Evolutionary conservation across 1,284 basidiomycete species (phyloP), one percentile per base, ranked within the genome.

Genomic region (Inonotus obliquus): DNA sequence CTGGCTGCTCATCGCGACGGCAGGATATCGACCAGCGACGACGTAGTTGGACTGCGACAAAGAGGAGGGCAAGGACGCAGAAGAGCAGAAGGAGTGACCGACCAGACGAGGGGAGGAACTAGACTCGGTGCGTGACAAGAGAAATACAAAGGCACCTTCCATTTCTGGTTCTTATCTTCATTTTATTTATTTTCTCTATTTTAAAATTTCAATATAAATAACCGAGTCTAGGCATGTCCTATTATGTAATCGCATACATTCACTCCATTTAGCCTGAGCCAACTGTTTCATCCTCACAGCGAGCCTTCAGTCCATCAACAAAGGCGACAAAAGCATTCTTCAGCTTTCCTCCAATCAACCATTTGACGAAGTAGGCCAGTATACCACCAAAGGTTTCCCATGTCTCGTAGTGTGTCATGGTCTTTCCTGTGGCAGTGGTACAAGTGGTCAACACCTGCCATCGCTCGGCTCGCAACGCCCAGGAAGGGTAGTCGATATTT

Each of bases 381-480:
- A 79, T 21, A 0, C 88, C 87, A 11, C 70, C 71, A 62, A 89
- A 88, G 35, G 81, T 81, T 69, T 86, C 84, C n/a, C 79, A 72
- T 4, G 80, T 83, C 70, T 89, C 85, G 67, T 90, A 90, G 57
- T 77, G 78, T 35, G 84, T 85, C 72, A 74, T 77, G 17, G 4
- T 44, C 41, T n/a, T 44, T 44, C 41, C 41, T 21, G 41, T 44
- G 41, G 2, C 11, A 13, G 23, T 47, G 17, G 74, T 76, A 7
- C 76, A 76, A 21, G 77, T 75, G 27, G 75, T 81, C 57, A 91
- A 69, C 61, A 75, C 75, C 70, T 91, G 88, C 87, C 86, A 89
- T 29, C 88, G 78, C 64, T 84, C 79, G 0, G 81, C 73, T 21
- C 67, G 67, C 35, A 90, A 57, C 14, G 87, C 64, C 77, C 81